Evolutionary conservation across 148 eudicot species (phyloP).

Genomic region (Selenicereus undatus): DNA sequence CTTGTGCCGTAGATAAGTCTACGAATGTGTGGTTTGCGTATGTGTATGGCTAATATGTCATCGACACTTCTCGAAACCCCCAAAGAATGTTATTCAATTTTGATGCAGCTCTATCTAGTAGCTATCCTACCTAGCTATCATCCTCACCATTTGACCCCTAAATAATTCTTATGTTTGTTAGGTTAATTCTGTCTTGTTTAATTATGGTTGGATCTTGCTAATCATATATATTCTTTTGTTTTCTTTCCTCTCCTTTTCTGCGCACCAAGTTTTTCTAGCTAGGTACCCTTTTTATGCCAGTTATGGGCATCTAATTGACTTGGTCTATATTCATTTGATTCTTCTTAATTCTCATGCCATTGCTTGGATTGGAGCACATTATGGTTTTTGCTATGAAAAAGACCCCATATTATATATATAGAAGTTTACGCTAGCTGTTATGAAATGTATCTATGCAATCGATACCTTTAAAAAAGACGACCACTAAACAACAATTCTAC

Average conservation of each 20-base stretch:
- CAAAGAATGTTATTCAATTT: not conserved
- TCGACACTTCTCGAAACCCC: not conserved
- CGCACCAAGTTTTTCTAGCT: not conserved
- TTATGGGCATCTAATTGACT: constrained; percentile 5
- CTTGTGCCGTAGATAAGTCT: too few relatives aligned
- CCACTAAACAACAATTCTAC: too few relatives aligned
- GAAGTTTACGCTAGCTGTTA: too few relatives aligned
- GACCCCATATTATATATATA: too few relatives aligned
- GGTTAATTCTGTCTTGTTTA: not conserved
- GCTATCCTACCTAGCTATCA: not conserved
- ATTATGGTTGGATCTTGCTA: not conserved
- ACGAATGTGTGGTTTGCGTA: too few relatives aligned
- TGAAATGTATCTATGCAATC: too few relatives aligned
- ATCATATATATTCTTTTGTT: not conserved
- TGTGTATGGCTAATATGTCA: not conserved
- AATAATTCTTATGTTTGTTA: not conserved
- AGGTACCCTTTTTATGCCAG: not conserved
- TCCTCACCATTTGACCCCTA: not conserved
- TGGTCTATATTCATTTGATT: not conserved
- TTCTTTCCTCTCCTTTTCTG: not conserved
- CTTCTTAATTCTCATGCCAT: not conserved
- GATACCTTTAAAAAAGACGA: too few relatives aligned
- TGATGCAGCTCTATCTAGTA: not conserved
- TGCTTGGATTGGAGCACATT: not conserved
- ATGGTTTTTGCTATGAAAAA: not conserved